Evolutionary conservation across 1,284 basidiomycete genomes (phyloP).

Genomic region (Ustilago shanxiensis): DNA sequence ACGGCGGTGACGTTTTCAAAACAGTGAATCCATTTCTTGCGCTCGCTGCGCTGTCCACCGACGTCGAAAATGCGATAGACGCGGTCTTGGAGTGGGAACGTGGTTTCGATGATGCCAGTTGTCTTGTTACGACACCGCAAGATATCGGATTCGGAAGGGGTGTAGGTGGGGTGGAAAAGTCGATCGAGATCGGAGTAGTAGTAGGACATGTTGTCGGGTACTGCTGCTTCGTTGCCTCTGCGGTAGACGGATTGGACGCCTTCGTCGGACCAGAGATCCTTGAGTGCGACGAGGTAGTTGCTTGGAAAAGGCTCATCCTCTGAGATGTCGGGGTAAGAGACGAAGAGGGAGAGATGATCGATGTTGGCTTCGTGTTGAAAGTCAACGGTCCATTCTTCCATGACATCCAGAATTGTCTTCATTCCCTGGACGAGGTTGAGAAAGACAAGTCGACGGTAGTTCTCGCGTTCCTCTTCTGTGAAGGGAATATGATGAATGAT

Average conservation of each 20-base stretch:
- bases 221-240: conserved; percentile 84
- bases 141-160: conserved; percentile 81
- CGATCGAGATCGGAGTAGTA: conserved; percentile 84
- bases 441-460: conserved; percentile 84
- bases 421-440: conserved; percentile 89
- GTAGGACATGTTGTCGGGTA: conserved; percentile 80
- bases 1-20: conserved; percentile 78
- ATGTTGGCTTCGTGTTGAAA: conserved; percentile 73
- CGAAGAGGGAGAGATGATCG: conserved; percentile 51
- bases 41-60: conserved; percentile 88
- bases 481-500: conserved; percentile 85
- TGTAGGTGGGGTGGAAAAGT: conserved; percentile 80
- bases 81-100: conserved; percentile 75
- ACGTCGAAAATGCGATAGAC: conserved; percentile 82
- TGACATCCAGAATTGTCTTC: conserved; percentile 83
- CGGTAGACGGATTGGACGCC: conserved; percentile 80
- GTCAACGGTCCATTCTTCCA: conserved; percentile 86
- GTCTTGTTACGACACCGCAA: conserved; percentile 87
- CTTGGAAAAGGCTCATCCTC: conserved; percentile 84
- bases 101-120: conserved; percentile 93
- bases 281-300: conserved; percentile 78
- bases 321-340: conserved; percentile 70
- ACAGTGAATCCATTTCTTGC: conserved; percentile 77
- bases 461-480: conserved; percentile 80
- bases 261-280: conserved; percentile 81